These are phyloP conservation scores for Bruguiera gymnorhiza DNA, from an alignment of 345 rosid genomes.

Conservation along the genomic window DNA sequence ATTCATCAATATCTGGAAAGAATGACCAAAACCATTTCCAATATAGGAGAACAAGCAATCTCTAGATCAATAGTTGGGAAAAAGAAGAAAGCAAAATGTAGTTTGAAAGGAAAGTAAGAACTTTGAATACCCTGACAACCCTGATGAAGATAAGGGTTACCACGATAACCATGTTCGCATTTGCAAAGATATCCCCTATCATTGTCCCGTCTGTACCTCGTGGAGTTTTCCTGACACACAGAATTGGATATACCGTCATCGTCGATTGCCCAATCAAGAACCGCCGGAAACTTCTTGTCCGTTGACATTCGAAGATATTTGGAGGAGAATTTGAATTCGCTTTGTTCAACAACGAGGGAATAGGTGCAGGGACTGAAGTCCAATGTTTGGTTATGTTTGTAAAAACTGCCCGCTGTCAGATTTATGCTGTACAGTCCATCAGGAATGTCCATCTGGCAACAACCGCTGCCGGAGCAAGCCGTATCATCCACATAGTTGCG, in stretches of 20 bases:
- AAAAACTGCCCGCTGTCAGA: neutral
- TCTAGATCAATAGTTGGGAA: neutral
- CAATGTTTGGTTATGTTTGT: neutral
- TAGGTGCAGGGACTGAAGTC: slow-evolving; percentile 32
- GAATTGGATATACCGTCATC: slow-evolving; percentile 8
- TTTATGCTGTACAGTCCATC: neutral
- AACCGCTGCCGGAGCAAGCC: slow-evolving; percentile 37
- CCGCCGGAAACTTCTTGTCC: neutral
- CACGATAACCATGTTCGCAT: slow-evolving; percentile 24
- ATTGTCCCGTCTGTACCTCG: neutral
- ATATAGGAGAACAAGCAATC: too few species aligned
- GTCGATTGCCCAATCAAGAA: slow-evolving; percentile 27
- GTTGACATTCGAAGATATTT: slow-evolving; percentile 1
- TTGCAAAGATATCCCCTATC: slow-evolving; percentile 27
- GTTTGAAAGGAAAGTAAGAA: neutral
- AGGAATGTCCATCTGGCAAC: slow-evolving; percentile 33
- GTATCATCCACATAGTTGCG: slow-evolving; percentile 8
- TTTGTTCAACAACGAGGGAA: slow-evolving; percentile 20
- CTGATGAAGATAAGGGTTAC: slow-evolving; percentile 26
- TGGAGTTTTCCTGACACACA: neutral
- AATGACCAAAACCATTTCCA: neutral
- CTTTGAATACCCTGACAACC: slow-evolving; percentile 1
- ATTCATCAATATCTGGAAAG: slow-evolving; percentile 32
- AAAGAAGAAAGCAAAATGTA: neutral
- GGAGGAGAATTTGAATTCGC: slow-evolving; percentile 21